Evolutionary conservation across 2,329 filamentous ascomycete species (phyloP), one percentile per base, ranked within the genome.

Genomic region (Juglanconis juglandina): DNA sequence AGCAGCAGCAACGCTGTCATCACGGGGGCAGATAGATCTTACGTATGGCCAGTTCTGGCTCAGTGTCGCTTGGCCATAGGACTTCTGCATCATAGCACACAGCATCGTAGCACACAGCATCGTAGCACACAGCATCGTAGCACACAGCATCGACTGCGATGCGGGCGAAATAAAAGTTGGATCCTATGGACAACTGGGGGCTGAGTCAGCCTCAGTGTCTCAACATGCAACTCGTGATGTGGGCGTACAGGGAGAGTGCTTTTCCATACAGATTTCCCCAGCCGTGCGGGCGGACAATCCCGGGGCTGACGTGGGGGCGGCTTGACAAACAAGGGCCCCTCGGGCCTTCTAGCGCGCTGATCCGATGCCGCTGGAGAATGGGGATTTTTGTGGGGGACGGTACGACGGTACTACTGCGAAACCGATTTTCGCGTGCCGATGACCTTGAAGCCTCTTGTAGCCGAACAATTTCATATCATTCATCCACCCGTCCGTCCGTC

Each of bases 311-410:
- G 56, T 53, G 60, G 60, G 60, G 60, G 37, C 7, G 44, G 24
- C n/a, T 13, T 55, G 46, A 35, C 24, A 17, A 13, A 41, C 50
- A 59, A 42, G 57, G 50, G 41, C 48, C 39, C 39, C 4, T 9
- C 24, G 24, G 24, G 24, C 56, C 33, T 44, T 30, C 13, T 5
- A 17, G 52, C 52, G 17, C 24, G 30, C 53, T 33, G 53, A 46
- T 50, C 61, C 61, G 61, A 63, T 63, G 61, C 61, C 61, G 61
- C 58, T 63, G 50, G 35, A 46, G 13, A 13, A 37, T 30, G 52
- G 49, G 51, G 49, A 55, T 47, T 52, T 60, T 17, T 57, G 60
- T 52, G 53, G 53, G 53, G 46, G 60, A 47, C 50, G 34, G 59
- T 48, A 50, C 42, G 24, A 24, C 50, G 39, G n/a, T 13, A 42